Conservation (phyloP, 2,329 filamentous ascomycete species). For the Fusarium domesticum region DNA sequence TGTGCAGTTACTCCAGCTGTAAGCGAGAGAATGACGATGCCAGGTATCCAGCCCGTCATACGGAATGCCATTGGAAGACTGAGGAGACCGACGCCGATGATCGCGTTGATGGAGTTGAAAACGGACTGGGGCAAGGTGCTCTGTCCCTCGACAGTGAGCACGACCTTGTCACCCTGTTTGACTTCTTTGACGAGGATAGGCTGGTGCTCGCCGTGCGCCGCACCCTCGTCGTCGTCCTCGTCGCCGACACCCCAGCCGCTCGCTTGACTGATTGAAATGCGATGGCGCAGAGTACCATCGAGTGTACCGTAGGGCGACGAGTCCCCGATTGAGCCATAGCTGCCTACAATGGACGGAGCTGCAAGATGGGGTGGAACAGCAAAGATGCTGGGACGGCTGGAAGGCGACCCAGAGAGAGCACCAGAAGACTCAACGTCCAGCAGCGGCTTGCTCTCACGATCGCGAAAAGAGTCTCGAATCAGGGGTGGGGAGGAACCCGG, state of each 20-base stretch:
- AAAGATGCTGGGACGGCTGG: slow-evolving; percentile 47
- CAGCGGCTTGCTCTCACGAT: slow-evolving; percentile 48
- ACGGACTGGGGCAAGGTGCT: slow-evolving; percentile 94
- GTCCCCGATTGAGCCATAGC: slow-evolving; percentile 57
- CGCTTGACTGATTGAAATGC: slow-evolving; percentile 47
- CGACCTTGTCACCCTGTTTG: slow-evolving; percentile 80
- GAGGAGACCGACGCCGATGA: slow-evolving; percentile 86
- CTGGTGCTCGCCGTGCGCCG: slow-evolving; percentile 58
- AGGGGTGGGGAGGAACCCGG: slow-evolving; percentile 14
- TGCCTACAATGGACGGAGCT: slow-evolving; percentile 68
- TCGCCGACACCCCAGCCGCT: slow-evolving; percentile 37
- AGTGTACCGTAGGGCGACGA: slow-evolving; percentile 52
- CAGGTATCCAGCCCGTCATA: slow-evolving; percentile 85
- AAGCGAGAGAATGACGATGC: slow-evolving; percentile 69
- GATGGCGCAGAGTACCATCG: slow-evolving; percentile 34
- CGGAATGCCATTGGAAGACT: slow-evolving; percentile 85
- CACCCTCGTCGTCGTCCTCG: slow-evolving; percentile 28
- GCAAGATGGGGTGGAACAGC: slow-evolving; percentile 59
- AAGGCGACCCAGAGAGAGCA: slow-evolving; percentile 31
- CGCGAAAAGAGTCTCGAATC: slow-evolving; percentile 31
- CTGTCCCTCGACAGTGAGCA: slow-evolving; percentile 83
- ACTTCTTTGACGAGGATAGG: slow-evolving; percentile 86
- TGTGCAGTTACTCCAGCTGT: slow-evolving; percentile 77
- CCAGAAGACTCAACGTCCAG: slow-evolving; percentile 43
- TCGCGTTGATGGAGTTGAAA: slow-evolving; percentile 92